Percentiles rank a stretch among this genome's conserved stretches.
phyloP scores from a whole-genome alignment of 106 monocot genomes.

The Gastrodia elata region DNA sequence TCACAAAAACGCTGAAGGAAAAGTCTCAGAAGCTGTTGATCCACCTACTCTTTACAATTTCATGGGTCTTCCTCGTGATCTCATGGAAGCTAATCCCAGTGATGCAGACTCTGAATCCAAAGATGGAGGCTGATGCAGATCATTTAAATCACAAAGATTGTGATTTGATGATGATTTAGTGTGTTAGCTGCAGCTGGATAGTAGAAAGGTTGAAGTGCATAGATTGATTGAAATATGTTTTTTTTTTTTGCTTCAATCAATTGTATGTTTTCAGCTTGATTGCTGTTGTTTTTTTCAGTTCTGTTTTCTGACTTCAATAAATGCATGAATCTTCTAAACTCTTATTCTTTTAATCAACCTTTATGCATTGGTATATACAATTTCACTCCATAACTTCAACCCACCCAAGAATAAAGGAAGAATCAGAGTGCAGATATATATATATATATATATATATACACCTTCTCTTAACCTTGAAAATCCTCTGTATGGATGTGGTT shows the following conservation, averaged over 20 bases:
- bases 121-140: not conserved
- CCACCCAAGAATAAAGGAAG: too few species aligned
- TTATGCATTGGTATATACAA: too few species aligned
- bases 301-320: not conserved
- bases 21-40: not conserved
- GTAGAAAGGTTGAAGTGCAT: not conserved
- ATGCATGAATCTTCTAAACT: not conserved
- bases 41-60: constrained; percentile 1
- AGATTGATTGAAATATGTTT: not conserved
- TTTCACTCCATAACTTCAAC: too few species aligned
- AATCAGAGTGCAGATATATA: too few species aligned
- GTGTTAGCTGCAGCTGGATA: too few species aligned
- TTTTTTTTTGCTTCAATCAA: not conserved
- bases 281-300: not conserved
- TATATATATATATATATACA: too few species aligned
- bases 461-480: too few species aligned
- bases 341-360: not conserved
- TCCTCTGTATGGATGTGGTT: too few species aligned
- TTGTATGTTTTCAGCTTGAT: not conserved
- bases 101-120: not conserved
- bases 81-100: not conserved
- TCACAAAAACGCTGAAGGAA: not conserved
- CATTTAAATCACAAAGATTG: not conserved
- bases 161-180: too few species aligned
- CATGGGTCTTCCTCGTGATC: constrained; percentile 5